Evolutionary conservation across 345 rosid species (phyloP).

Genomic region (Arabidopsis suecica): DNA sequence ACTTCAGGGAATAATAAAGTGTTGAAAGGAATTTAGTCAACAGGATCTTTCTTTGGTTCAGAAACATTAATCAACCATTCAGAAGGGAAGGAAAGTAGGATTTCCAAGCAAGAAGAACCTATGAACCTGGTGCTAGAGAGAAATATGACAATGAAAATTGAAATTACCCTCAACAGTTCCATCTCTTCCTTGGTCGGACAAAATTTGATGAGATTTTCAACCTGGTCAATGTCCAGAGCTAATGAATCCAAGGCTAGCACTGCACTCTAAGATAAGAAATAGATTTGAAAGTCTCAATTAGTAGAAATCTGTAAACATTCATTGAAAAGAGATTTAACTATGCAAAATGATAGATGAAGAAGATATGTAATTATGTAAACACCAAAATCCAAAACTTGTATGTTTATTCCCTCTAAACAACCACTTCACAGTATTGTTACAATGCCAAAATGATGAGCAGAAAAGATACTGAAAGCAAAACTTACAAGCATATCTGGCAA

Average conservation of each 20-base stretch:
- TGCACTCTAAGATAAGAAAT: slow-evolving; percentile 63
- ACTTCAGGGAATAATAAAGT: slow-evolving; percentile 25
- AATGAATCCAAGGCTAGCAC: slow-evolving; percentile 92
- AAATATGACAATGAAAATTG: slow-evolving; percentile 18
- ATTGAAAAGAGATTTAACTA: slow-evolving; percentile 22
- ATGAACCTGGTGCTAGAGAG: slow-evolving; percentile 20
- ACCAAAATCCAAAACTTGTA: not conserved
- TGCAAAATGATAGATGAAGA: slow-evolving; percentile 9
- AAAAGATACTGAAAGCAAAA: slow-evolving; percentile 35
- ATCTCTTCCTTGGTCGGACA: slow-evolving; percentile 99
- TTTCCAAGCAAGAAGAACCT: slow-evolving; percentile 33
- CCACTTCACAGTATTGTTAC: slow-evolving; percentile 1
- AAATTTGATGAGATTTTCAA: slow-evolving; percentile 96
- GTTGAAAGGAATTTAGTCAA: not conserved
- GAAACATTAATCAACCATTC: slow-evolving; percentile 15
- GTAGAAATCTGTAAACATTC: slow-evolving; percentile 16
- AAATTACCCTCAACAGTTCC: slow-evolving; percentile 76
- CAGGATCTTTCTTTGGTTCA: slow-evolving; percentile 24
- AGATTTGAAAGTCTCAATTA: slow-evolving; percentile 15
- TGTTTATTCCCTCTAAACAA: slow-evolving; percentile 3
- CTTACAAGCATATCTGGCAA: slow-evolving; percentile 96
- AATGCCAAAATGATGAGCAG: slow-evolving; percentile 35
- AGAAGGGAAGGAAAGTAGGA: slow-evolving; percentile 5
- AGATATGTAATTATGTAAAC: not conserved
- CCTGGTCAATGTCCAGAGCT: slow-evolving; percentile 91